Evolutionary conservation across 768 basidiomycete species (phyloP).

Genomic region (Pleurotus citrinopileatus): DNA sequence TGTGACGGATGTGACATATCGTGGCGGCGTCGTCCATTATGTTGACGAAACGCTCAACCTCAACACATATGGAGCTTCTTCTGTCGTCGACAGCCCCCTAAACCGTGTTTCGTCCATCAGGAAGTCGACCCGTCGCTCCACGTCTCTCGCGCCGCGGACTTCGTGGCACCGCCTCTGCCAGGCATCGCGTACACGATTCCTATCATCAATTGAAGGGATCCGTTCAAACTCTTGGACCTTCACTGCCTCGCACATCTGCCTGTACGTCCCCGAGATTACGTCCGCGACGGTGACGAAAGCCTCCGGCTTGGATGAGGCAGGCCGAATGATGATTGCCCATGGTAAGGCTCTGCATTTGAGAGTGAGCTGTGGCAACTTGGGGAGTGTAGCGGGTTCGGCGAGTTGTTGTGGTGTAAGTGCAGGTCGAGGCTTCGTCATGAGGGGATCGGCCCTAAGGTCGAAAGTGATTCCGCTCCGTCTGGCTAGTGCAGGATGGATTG

Average conservation of each 20-base stretch:
- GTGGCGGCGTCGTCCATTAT: not conserved
- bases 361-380: constrained; percentile 19
- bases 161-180: constrained; percentile 30
- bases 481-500: constrained; percentile 1
- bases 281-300: constrained; percentile 31
- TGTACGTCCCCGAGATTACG: constrained; percentile 39
- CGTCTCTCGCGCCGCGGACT: constrained; percentile 20
- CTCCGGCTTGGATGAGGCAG: constrained; percentile 16
- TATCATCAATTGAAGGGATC: constrained; percentile 20
- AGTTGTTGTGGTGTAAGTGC: constrained; percentile 17
- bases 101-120: constrained; percentile 33
- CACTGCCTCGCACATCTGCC: constrained; percentile 32
- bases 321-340: constrained; percentile 18
- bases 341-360: constrained; percentile 18
- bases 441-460: constrained; percentile 1
- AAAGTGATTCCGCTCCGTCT: not conserved
- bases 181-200: constrained; percentile 26
- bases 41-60: constrained; percentile 17
- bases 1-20: not conserved
- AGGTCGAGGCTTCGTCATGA: not conserved
- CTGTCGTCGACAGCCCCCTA: constrained; percentile 32
- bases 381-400: constrained; percentile 20
- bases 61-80: constrained; percentile 28
- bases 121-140: constrained; percentile 41
- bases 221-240: constrained; percentile 30